Evolutionary conservation across 2,329 filamentous ascomycete species (phyloP).

Genomic region (Podosphaera aphanis): DNA sequence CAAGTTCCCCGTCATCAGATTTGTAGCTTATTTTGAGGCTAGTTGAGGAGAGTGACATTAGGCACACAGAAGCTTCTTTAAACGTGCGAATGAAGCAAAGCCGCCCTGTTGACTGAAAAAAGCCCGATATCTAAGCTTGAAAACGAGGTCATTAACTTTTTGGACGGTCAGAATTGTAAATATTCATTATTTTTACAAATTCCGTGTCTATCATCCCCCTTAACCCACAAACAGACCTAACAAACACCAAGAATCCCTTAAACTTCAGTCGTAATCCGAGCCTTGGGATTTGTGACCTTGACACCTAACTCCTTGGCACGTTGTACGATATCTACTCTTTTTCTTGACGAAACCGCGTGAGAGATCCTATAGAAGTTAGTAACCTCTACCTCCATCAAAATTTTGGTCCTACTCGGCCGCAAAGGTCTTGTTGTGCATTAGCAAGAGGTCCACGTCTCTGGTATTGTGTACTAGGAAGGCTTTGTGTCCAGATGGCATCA

Average conservation of each 20-base stretch:
- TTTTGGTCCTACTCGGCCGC: constrained; percentile 73
- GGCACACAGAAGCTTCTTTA: no score
- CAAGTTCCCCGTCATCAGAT: no score
- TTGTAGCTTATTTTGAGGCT: no score
- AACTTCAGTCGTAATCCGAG: constrained; percentile 90
- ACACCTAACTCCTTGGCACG: constrained; percentile 96
- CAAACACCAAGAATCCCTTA: constrained; percentile 21
- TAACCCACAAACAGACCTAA: constrained; percentile 15
- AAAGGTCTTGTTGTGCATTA: constrained; percentile 99
- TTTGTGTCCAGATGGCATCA: constrained; percentile 99
- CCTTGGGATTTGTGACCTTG: constrained; percentile 99
- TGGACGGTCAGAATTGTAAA: no score
- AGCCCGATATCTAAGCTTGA: no score
- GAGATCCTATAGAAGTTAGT: constrained; percentile 50
- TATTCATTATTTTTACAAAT: constrained; percentile 1
- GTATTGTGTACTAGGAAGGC: constrained; percentile 97
- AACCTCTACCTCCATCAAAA: background rate
- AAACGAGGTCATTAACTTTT: no score
- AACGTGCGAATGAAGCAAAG: no score
- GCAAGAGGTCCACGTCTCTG: constrained; percentile 84
- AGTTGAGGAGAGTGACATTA: no score
- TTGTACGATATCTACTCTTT: constrained; percentile 93
- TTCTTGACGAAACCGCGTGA: constrained; percentile 92
- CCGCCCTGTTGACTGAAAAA: no score
- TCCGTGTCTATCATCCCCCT: constrained; percentile 10